Percentiles rank a stretch among this genome's conserved stretches.
Evolutionary conservation across 148 eudicot species (phyloP).

Genomic region (Cornus suecica): DNA sequence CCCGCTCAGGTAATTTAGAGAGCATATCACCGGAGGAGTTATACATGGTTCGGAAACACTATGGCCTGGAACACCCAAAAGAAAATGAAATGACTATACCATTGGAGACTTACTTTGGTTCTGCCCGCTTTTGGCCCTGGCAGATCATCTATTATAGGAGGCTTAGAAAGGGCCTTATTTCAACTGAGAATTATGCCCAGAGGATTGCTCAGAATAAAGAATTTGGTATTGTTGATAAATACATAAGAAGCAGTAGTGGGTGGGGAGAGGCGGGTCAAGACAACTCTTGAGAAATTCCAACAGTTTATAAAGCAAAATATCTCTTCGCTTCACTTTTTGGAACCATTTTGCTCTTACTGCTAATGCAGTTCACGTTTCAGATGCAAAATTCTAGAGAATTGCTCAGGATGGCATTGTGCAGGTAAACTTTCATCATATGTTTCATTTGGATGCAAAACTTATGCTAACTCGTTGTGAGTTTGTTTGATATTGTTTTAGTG

Average conservation of each 20-base stretch:
- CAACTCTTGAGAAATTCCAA: constrained; percentile 12
- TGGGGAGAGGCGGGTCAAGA: constrained; percentile 43
- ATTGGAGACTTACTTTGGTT: constrained; percentile 46
- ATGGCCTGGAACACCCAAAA: not conserved
- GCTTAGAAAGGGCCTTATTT: constrained; percentile 51
- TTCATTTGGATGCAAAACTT: not conserved
- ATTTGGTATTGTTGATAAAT: constrained; percentile 54
- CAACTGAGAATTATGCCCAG: constrained; percentile 47
- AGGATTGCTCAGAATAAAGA: constrained; percentile 50
- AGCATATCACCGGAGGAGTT: not conserved
- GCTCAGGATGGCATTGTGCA: not conserved
- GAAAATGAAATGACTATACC: constrained; percentile 19
- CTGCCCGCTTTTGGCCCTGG: constrained; percentile 73
- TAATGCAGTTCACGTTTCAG: not conserved
- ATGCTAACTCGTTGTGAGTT: not conserved
- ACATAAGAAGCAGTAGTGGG: constrained; percentile 63
- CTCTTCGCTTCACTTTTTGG: not conserved
- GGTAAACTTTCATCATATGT: not conserved
- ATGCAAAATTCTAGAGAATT: not conserved
- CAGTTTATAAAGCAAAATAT: not conserved
- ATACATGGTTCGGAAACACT: constrained; percentile 9
- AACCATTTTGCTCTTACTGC: not conserved
- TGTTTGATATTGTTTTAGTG: not conserved
- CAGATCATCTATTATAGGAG: constrained; percentile 56
- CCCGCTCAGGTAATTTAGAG: not conserved